Base-by-base conservation (phyloP, 129 eudicot genomes). In the Centella asiatica region DNA sequence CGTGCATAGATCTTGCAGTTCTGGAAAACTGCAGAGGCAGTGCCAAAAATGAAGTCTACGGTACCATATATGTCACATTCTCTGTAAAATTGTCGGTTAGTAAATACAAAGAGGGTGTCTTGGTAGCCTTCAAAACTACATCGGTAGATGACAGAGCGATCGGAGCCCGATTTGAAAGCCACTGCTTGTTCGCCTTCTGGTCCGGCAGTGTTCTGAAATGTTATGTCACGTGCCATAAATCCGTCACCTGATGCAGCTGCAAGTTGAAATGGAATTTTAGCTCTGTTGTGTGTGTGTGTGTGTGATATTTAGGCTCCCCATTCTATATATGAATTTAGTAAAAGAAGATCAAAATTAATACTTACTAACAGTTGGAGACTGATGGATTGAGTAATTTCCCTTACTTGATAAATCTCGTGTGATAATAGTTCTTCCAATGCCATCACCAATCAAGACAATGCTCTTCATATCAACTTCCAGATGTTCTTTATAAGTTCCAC, bases 111-210 rank as follows among this genome's bases (percentile, higher is more conserved):
- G 22, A 56, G 62, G n/a, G 62, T 56, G 44, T 56, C 62, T 32
- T 56, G 62, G 44, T 56, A 56, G 25, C 62, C 62, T 32, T 31
- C 31, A 25, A 56, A 56, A 56, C 39, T 15, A 31, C 62, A 56
- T 23, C n/a, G 22, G 17, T 56, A 56, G 62, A 31, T 29, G 14
- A 31, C 62, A 3, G 62, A 56, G 22, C 0, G 4, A 56, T 56
- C 62, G 0, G 62, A 31, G 18, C 11, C 20, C 15, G 44, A 56
- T n/a, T 23, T 25, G 20, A 56, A 9, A 13, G 62, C 27, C 18
- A 56, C 44, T 1, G 62, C 62, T 2, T 10, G 44, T 31, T 40
- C 61, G 2, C 5, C 39, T 5, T 17, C 22, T 1, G 2, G 42
- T 7, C 62, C 62, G 10, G 62, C 62, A 2, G 44, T 10, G 62